A percentile compares a stretch with the other conserved stretches of the same genome.
Evolutionary conservation across 2,329 filamentous ascomycete genomes (phyloP).

Genomic region (Xylariaceae sp.): DNA sequence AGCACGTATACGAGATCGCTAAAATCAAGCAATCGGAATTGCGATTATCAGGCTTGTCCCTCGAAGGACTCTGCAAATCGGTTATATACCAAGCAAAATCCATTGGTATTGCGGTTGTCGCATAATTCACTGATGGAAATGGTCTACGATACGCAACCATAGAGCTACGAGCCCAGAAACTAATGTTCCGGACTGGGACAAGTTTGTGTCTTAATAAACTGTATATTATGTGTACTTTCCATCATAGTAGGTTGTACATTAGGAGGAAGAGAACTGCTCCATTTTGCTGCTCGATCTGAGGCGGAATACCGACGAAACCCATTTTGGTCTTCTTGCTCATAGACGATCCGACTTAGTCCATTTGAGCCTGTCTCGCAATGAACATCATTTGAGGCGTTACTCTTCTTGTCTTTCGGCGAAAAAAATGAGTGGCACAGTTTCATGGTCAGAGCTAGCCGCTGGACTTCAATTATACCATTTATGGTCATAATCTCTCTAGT

Average conservation of each 20-base stretch:
- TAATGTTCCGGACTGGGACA: neutral
- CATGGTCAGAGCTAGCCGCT: no score
- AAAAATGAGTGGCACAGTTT: neutral
- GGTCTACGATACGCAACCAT: neutral
- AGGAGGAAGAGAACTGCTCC: neutral
- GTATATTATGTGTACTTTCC: conserved; percentile 22
- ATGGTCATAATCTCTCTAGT: no score
- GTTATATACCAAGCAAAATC: conserved; percentile 79
- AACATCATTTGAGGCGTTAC: neutral
- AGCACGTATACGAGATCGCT: conserved; percentile 97
- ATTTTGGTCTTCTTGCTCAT: neutral
- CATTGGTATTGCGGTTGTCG: conserved; percentile 74
- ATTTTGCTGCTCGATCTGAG: neutral
- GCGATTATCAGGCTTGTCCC: conserved; percentile 72
- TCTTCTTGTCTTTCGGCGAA: neutral
- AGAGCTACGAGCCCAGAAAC: neutral
- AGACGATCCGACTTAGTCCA: neutral
- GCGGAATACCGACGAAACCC: no score
- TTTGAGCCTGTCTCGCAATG: neutral
- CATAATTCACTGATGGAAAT: conserved; percentile 39
- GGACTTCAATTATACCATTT: no score
- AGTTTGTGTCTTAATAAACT: neutral
- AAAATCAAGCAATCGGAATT: conserved; percentile 89
- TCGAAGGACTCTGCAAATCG: conserved; percentile 75
- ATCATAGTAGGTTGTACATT: conserved; percentile 12